Base-by-base conservation (phyloP, 768 basidiomycete genomes). In the Omphalotus guepiniiformis region DNA sequence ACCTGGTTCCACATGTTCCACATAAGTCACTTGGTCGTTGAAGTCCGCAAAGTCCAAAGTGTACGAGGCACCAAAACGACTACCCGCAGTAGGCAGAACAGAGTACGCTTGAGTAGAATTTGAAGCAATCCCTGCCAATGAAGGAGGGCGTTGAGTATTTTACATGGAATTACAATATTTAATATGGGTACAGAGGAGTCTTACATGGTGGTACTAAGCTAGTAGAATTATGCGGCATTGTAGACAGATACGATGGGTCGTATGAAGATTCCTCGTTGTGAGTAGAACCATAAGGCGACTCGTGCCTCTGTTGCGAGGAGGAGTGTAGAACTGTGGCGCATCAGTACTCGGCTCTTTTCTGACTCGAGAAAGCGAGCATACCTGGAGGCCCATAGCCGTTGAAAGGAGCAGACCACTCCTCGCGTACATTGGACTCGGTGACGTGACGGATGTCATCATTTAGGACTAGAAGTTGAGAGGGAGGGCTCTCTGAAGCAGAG, bases 151-250 rank as follows among this genome's bases (percentile, higher is more conserved):
- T 82, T 83, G 78, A 83, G 79, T 70, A 77, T 71, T 75, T 74
- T 80, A 82, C 79, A 79, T 76, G 55, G 70, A 66, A 80, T 75
- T 75, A 77, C 72, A 68, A 72, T 68, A 75, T 74, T 81, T 71
- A 81, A 75, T 80, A 80, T 18, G 44, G 44, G 76, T 83, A 83
- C 82, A 77, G 68, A 58, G 44, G 44, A 36, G 66, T 78, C 83
- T 85, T 85, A 85, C 83, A 82, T 76, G 77, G 66, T 47, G 39
- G 58, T 65, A 76, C 79, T 80, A 82, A 68, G 70, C 72, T 79
- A 82, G 63, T 68, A 63, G 67, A 59, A 37, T 46, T 45, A 45
- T 45, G 35, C 13, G 68, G 61, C 58, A 66, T 64, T 57, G 60
- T 64, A 53, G 57, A 67, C 55, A 58, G 63, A 53, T 44, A 39